Percentiles rank a stretch among this genome's conserved stretches.
These are phyloP conservation scores for Lachancea kluyveri DNA, from an alignment of 805 yeast genomes.

Conservation along the genomic window DNA sequence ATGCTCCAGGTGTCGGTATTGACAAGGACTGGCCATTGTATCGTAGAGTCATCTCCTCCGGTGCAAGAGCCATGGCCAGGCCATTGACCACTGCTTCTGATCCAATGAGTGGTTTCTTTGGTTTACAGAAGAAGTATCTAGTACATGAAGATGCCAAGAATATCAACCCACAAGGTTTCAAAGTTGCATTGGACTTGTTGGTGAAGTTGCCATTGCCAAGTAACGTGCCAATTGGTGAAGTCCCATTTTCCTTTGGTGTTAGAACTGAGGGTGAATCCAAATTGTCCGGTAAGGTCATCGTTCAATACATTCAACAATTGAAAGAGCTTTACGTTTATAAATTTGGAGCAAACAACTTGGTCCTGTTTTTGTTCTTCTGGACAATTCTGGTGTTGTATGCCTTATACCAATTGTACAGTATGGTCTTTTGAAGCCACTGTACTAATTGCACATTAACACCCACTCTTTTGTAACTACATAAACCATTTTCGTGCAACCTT, in stretches of 20 bases:
- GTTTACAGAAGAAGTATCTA: slow-evolving; percentile 41
- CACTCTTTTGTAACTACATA: too few relatives aligned
- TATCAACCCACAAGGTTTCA: slow-evolving; percentile 41
- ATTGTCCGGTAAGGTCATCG: slow-evolving; percentile 42
- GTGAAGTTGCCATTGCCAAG: slow-evolving; percentile 38
- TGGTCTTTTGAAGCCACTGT: too few relatives aligned
- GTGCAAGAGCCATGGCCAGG: slow-evolving; percentile 43
- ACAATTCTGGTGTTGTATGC: slow-evolving; percentile 27
- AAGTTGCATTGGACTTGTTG: slow-evolving; percentile 42
- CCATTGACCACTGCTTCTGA: slow-evolving; percentile 47
- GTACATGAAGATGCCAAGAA: slow-evolving; percentile 28
- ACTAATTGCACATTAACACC: too few relatives aligned
- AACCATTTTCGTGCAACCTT: too few relatives aligned
- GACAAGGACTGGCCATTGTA: slow-evolving; percentile 49
- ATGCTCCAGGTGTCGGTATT: slow-evolving; percentile 49
- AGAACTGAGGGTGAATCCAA: slow-evolving; percentile 51
- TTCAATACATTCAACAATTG: slow-evolving; percentile 41
- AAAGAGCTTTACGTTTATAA: slow-evolving; percentile 42
- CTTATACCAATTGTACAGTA: slow-evolving; percentile 22
- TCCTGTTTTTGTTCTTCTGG: slow-evolving; percentile 30
- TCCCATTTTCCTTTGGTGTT: slow-evolving; percentile 46
- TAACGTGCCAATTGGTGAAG: slow-evolving; percentile 36
- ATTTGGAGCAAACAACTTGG: slow-evolving; percentile 36
- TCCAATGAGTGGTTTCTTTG: slow-evolving; percentile 50
- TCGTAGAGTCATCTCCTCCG: slow-evolving; percentile 43